Percentiles rank a stretch among this genome's conserved stretches.
phyloP scores from a whole-genome alignment of 495 filamentous ascomycete genomes.

The Aspergillus coremiiformis region DNA sequence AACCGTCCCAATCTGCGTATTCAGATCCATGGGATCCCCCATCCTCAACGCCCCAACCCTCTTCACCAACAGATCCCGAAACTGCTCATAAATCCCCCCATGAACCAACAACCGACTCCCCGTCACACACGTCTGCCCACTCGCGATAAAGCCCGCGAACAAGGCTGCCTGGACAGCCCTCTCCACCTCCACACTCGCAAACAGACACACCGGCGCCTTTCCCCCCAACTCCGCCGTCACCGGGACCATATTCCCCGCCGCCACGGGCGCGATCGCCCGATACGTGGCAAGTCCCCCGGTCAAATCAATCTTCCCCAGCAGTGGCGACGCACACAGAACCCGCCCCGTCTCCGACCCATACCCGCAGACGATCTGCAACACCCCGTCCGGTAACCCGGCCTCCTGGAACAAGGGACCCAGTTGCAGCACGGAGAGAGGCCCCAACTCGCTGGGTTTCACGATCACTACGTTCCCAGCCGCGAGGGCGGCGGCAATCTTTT shows the following conservation, averaged over 20 bases:
- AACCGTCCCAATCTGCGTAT: conserved; percentile 38
- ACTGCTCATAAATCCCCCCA: conserved; percentile 32
- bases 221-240: conserved; percentile 56
- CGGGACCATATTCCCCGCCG: conserved; percentile 43
- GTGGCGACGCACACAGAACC: conserved; percentile 44
- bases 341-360: conserved; percentile 47
- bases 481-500: conserved; percentile 55
- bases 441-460: conserved; percentile 55
- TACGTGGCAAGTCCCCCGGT: conserved; percentile 49
- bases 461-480: conserved; percentile 57
- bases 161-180: conserved; percentile 50
- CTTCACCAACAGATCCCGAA: conserved; percentile 28
- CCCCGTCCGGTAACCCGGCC: conserved; percentile 50
- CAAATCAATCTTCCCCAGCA: conserved; percentile 54
- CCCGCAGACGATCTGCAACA: conserved; percentile 50
- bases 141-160: conserved; percentile 52
- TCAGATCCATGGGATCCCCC: conserved; percentile 40
- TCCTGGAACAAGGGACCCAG: conserved; percentile 45
- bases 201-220: conserved; percentile 52
- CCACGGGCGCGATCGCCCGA: conserved; percentile 39
- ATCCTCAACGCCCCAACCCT: conserved; percentile 39
- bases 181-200: conserved; percentile 43
- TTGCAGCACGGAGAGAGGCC: conserved; percentile 49
- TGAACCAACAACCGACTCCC: conserved; percentile 53
- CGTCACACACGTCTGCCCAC: conserved; percentile 57